Base-by-base conservation (phyloP, 352 stramenopile species). In the Salisapilia sapeloensis region DNA sequence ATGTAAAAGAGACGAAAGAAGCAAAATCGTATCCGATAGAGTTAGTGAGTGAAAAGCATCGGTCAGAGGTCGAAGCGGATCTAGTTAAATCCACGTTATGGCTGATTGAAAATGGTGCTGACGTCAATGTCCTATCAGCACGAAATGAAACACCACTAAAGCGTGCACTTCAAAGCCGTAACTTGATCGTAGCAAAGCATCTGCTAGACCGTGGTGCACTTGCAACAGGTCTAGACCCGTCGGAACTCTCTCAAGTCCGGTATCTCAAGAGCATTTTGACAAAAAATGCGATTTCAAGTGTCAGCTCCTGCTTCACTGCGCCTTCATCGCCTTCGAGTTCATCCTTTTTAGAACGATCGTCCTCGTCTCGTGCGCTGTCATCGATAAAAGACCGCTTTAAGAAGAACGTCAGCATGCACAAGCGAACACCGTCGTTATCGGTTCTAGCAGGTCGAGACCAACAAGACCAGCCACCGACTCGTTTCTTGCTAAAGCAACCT, bases 401-500 rank as follows among this genome's bases (percentile, higher is more conserved):
- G 53, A 3, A 4, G 42, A 9, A 40, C 48, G 2, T 44, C 36
- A 19, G 12, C 17, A 4, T 46, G 46, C 17, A 40, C 24, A 46
- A 17, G 47, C 21, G 18, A 23, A 42, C 13, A 48, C 24, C 3
- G 30, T 30, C 24, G 9, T n/a, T n/a, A n/a, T n/a, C n/a, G n/a
- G n/a, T n/a, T n/a, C n/a, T n/a, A n/a, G n/a, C n/a, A n/a, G n/a
- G n/a, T n/a, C 9, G 4, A 21, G 4, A 30, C 20, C 6, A 39
- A 48, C 13, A 53, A 55, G 35, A 55, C 47, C 33, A 42, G 2
- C 69, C 70, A 2, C 40, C 72, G 27, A n/a, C n/a, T n/a, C 44
- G 82, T 2, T 86, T 86, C 25, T 30, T 85, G 11, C 55, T 77
- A 31, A 84, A 81, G 29, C 64, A 82, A 17, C 74, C 69, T 0